Evolutionary conservation across 2,329 filamentous ascomycete genomes (phyloP), one percentile per base, ranked within the genome.

Genomic region (Laburnicola sp.): DNA sequence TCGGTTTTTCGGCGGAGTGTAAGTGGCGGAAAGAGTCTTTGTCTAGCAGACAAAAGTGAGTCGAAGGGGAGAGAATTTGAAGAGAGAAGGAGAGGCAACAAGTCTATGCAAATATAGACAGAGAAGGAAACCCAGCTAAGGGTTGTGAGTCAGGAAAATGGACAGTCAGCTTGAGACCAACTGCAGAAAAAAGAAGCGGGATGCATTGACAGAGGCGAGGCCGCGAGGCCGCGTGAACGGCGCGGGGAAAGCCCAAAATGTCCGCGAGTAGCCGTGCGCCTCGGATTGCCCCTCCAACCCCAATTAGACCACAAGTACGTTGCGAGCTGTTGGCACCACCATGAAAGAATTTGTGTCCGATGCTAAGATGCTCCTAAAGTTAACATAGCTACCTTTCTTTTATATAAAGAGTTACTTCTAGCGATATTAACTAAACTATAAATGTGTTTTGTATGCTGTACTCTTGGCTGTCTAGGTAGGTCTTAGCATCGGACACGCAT

Each of bases 131-230:
- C 6, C 34, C 26, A 23, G 30, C 28, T 7, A 42, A 28, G 21
- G 31, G 36, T 27, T 36, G 38, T 48, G 46, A 48, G 46, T 48
- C 46, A 48, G 37, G n/a, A 4, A 37, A 22, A 25, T 25, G 25
- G n/a, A 42, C 22, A 21, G 3, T 48, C n/a, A 28, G 6, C 23
- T 16, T 7, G 27, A 28, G 46, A 41, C 32, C 32, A 50, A 9
- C 21, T 37, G 40, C 32, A 39, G 27, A 50, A 50, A 50, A 50
- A 50, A 50, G 32, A 40, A 40, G 36, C 36, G 11, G 27, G 11
- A n/a, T 26, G 23, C 21, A 21, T 23, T 22, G 27, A 41, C 16
- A 28, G 26, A 34, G 44, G 50, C 50, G 50, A 52, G 50, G 43
- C 49, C 49, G 45, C 25, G 32, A 38, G n/a, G 32, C 43, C 32